Evolutionary conservation across 805 yeast genomes (phyloP).

Genomic region (Teunomyces atbi): DNA sequence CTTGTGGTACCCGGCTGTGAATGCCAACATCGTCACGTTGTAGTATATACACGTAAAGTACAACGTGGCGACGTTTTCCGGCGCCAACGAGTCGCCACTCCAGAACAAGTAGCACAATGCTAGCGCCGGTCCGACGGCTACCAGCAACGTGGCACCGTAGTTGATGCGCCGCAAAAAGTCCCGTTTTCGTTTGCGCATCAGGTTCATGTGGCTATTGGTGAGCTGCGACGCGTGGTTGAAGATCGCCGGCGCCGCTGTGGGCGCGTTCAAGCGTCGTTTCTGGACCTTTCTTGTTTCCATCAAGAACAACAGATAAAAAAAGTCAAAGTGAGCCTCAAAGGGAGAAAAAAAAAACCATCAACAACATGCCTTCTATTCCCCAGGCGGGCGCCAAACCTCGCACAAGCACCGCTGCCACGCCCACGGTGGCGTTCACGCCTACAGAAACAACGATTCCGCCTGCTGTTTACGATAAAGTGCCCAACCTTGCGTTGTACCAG

Average conservation of each 20-base stretch:
- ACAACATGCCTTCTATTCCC: constrained; percentile 17
- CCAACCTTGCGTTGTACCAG: constrained; percentile 72
- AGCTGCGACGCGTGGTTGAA: constrained; percentile 22
- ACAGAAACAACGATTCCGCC: constrained; percentile 41
- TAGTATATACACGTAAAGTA: constrained; percentile 32
- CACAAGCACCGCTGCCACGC: constrained; percentile 32
- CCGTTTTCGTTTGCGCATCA: constrained; percentile 33
- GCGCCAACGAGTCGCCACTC: constrained; percentile 20
- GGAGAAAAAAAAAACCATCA: neutral
- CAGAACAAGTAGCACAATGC: constrained; percentile 26
- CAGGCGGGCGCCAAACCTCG: constrained; percentile 26
- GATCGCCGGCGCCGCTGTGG: constrained; percentile 2
- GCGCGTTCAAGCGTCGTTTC: constrained; percentile 18
- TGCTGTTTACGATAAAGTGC: constrained; percentile 43
- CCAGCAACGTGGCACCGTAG: constrained; percentile 32
- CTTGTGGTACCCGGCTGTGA: constrained; percentile 44
- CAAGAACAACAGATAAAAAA: neutral
- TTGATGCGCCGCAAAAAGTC: constrained; percentile 38
- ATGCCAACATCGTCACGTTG: constrained; percentile 37
- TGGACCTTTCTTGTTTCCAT: constrained; percentile 16
- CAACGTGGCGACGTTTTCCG: constrained; percentile 26
- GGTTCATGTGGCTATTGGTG: constrained; percentile 31
- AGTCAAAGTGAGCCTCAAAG: neutral
- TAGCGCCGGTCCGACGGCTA: constrained; percentile 32
- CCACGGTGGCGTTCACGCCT: constrained; percentile 42